Base-by-base conservation (phyloP, 2,329 filamentous ascomycete species). In the Penicillium occitanis region DNA sequence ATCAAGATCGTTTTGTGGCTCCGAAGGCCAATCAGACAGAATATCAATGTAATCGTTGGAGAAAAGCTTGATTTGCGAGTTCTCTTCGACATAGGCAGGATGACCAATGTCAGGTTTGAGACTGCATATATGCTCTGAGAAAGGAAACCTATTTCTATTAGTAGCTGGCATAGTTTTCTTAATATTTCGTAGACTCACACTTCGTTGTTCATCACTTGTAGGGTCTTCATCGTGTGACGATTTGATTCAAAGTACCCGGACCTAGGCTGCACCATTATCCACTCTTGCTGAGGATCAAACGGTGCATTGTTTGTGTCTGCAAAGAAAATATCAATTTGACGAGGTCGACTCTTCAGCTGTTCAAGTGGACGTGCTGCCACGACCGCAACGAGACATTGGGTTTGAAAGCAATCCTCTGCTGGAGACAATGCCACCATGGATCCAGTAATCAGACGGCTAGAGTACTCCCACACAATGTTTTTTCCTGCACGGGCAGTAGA, bases 241-340 rank as follows among this genome's bases (percentile, higher is more conserved):
- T 87, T 84, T 0, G 91, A 87, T 75, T 97, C 93, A 69, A 87
- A 97, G 73, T 93, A 96, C 0, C 90, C 89, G 0, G 78, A 77
- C 2, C 88, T 85, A 0, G 90, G 85, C 73, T 97, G 92, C 0
- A 97, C 79, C 91, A 97, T 96, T 11, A 93, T 77, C 75, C 88
- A 89, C 70, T 90, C 87, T 40, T 85, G 76, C 17, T 85, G 83
- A 0, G 92, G 88, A 71, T 97, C 90, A 59, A 96, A 81, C 22
- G 86, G 81, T 0, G 88, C 80, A 28, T 93, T 86, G 2, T 86
- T 79, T 0, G 82, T 72, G 7, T 84, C 77, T 0, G 86, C 85
- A 80, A 92, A 93, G 72, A 90, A 89, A 0, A 97, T 80, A 69
- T 97, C 92, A 17, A 97, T 84, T 40, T 89, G 85, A 0, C 91